phyloP scores from a whole-genome alignment of 176 grass and related monocot species.

The Oryza longistaminata region DNA sequence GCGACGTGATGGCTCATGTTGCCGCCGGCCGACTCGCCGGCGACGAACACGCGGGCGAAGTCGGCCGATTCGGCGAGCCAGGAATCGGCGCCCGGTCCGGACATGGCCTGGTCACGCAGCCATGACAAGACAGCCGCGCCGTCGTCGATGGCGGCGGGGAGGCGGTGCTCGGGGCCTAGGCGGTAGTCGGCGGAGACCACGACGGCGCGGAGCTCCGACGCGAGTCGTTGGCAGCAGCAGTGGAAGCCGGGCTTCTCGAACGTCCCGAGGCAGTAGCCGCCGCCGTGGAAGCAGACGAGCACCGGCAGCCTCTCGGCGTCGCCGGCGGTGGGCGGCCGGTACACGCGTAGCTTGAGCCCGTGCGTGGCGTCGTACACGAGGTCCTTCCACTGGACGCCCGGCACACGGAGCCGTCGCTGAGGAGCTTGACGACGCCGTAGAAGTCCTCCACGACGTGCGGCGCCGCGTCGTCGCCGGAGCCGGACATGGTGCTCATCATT shows the following conservation, averaged over 20 bases:
- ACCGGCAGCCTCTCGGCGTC: slow-evolving; percentile 19
- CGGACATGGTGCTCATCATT: slow-evolving; percentile 20
- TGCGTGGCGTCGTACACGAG: background rate
- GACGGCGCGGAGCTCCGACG: slow-evolving; percentile 32
- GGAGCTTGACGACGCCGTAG: slow-evolving; percentile 13
- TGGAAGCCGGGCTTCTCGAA: slow-evolving; percentile 25
- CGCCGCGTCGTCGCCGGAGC: slow-evolving; percentile 7
- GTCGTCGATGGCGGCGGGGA: slow-evolving; percentile 67
- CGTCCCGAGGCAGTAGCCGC: slow-evolving; percentile 31
- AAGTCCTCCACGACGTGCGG: slow-evolving; percentile 46
- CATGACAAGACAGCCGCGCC: slow-evolving; percentile 12
- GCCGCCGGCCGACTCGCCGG: slow-evolving; percentile 27
- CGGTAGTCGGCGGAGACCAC: slow-evolving; percentile 68
- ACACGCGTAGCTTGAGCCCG: slow-evolving; percentile 11
- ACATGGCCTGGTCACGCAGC: slow-evolving; percentile 17
- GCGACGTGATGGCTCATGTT: slow-evolving; percentile 51
- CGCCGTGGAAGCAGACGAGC: slow-evolving; percentile 43
- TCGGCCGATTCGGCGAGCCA: slow-evolving; percentile 43
- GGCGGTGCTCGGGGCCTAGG: slow-evolving; percentile 65
- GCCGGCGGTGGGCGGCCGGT: background rate
- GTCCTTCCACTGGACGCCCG: slow-evolving; percentile 40
- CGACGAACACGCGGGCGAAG: slow-evolving; percentile 24
- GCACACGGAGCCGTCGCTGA: slow-evolving; percentile 43
- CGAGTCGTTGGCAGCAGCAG: slow-evolving; percentile 28
- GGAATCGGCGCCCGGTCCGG: background rate